A percentile compares a stretch with the other conserved stretches of the same genome.
Conservation (phyloP, 2,329 filamentous ascomycete species). For the Penicillium sclerotiorum region DNA sequence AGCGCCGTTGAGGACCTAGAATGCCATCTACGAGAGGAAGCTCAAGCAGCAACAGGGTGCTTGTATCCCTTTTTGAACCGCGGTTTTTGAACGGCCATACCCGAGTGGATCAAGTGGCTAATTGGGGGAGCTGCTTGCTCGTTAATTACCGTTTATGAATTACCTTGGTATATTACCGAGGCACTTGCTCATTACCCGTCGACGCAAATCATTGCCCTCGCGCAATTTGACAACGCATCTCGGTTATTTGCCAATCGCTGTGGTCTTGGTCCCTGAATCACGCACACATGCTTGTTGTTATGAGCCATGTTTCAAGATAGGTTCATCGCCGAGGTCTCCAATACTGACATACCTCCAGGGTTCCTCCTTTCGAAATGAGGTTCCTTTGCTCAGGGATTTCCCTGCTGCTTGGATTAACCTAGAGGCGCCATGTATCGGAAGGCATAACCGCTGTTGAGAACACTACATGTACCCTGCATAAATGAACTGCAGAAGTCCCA, state of each 20-base stretch:
- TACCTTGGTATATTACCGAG: background rate
- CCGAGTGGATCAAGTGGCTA: conserved; percentile 13
- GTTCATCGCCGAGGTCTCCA: background rate
- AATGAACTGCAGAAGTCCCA: too few species aligned
- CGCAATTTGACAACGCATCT: conserved; percentile 1
- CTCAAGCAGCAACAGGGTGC: background rate
- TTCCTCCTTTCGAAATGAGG: background rate
- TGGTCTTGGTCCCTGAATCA: background rate
- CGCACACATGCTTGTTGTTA: background rate
- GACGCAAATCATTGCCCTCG: background rate
- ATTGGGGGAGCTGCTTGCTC: background rate
- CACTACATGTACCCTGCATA: too few species aligned
- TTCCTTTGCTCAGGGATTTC: background rate
- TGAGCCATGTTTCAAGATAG: background rate
- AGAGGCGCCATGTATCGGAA: too few species aligned
- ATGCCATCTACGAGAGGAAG: background rate
- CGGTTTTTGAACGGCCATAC: conserved; percentile 13
- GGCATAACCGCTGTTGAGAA: too few species aligned
- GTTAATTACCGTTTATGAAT: background rate
- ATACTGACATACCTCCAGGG: background rate
- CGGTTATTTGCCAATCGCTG: conserved; percentile 1
- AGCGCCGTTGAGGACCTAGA: too few species aligned
- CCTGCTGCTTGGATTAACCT: too few species aligned
- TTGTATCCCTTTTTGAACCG: background rate
- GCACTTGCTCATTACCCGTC: background rate